Evolutionary conservation across 345 rosid species (phyloP).

Genomic region (Acer yangbiense): DNA sequence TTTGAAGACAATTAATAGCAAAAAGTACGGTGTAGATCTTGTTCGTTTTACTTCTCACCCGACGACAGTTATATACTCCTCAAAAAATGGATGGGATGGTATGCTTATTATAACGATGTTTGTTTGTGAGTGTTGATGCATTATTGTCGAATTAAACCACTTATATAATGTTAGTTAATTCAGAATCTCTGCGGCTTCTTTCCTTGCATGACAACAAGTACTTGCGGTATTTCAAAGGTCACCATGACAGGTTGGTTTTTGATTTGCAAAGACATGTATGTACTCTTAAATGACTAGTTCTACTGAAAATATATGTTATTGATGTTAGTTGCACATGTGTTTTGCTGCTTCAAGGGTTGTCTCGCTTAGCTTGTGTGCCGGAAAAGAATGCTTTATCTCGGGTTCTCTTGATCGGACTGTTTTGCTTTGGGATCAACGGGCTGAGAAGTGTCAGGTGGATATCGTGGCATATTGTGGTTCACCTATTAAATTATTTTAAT

Average conservation of each 20-base stretch:
- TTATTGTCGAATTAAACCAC: not conserved
- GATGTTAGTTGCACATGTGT: not conserved
- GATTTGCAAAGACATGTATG: constrained; percentile 1
- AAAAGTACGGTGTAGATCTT: constrained; percentile 95
- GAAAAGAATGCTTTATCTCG: constrained; percentile 84
- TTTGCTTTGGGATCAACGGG: constrained; percentile 96
- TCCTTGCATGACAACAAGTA: constrained; percentile 96
- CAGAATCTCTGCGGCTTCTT: constrained; percentile 90
- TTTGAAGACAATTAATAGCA: constrained; percentile 93
- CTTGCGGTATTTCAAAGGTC: constrained; percentile 95
- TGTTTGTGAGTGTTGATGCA: not conserved
- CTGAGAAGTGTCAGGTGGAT: constrained; percentile 92
- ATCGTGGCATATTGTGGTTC: not conserved
- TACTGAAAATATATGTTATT: not conserved
- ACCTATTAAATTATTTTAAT: not conserved
- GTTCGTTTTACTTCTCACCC: constrained; percentile 91
- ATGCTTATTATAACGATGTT: constrained; percentile 25
- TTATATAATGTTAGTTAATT: constrained; percentile 6
- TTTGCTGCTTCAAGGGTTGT: constrained; percentile 62
- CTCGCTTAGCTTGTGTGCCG: constrained; percentile 86
- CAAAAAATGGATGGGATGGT: constrained; percentile 99
- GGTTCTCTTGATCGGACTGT: constrained; percentile 98
- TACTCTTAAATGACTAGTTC: constrained; percentile 6
- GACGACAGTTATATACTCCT: constrained; percentile 92
- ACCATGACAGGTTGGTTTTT: constrained; percentile 85